Percentiles rank a stretch among this genome's conserved stretches.
Evolutionary conservation across 345 rosid species (phyloP).

Genomic region (Ceriops tagal): DNA sequence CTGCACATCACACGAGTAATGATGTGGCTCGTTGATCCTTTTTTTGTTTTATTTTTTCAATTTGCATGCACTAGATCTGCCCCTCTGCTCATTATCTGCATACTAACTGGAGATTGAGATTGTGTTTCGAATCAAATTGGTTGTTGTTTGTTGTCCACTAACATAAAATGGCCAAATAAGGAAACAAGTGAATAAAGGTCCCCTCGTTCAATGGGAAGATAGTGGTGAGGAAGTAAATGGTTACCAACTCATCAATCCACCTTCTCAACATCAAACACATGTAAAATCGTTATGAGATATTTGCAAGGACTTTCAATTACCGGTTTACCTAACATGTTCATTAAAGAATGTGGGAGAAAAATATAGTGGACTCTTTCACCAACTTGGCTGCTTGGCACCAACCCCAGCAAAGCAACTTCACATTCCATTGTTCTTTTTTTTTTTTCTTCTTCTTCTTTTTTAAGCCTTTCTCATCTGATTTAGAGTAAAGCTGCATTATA

Average conservation of each 20-base stretch:
- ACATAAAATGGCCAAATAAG: not conserved
- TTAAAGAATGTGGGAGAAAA: not conserved
- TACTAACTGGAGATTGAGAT: not conserved
- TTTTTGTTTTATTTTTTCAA: not conserved
- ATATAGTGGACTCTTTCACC: not conserved
- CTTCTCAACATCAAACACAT: not conserved
- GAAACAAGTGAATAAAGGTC: not conserved
- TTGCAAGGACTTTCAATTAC: not conserved
- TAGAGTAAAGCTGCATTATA: not conserved
- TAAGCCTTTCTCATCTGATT: not conserved
- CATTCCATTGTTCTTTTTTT: not conserved
- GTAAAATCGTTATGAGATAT: not conserved
- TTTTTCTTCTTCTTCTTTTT: not conserved
- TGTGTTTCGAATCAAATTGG: not conserved
- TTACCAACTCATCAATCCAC: conserved; percentile 21
- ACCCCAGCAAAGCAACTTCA: not conserved
- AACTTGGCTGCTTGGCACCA: not conserved
- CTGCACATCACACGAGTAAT: too few relatives aligned
- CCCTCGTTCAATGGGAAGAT: not conserved
- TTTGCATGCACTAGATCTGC: not conserved
- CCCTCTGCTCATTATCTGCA: not conserved
- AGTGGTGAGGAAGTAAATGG: conserved; percentile 8
- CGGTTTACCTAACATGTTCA: conserved; percentile 3
- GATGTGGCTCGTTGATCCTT: too few relatives aligned
- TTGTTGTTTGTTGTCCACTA: not conserved